phyloP scores from a whole-genome alignment of 176 grass and related monocot genomes.

The Phoenix roebelenii region DNA sequence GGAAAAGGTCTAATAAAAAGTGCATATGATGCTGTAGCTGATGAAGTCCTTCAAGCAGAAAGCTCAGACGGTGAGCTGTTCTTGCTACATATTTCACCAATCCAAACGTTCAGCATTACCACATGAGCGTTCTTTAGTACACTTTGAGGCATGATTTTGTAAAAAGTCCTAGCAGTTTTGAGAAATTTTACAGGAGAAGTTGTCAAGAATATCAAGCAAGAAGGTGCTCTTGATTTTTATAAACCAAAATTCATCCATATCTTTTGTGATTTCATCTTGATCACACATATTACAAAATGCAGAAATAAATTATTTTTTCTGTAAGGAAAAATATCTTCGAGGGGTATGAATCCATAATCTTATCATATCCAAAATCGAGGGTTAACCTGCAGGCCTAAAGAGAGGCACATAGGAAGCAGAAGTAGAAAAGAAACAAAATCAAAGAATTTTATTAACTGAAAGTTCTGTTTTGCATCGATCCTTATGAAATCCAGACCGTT shows the following conservation, averaged over 20 bases:
- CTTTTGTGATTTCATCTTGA: conserved; percentile 48
- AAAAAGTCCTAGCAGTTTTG: conserved; percentile 32
- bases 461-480: too few species aligned
- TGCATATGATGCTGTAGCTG: conserved; percentile 16
- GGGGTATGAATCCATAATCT: too few species aligned
- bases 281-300: too few species aligned
- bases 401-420: too few species aligned
- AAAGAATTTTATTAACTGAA: too few species aligned
- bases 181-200: conserved; percentile 64
- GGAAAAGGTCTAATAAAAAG: conserved; percentile 45
- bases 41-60: conserved; percentile 32
- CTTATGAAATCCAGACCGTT: too few species aligned
- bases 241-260: conserved; percentile 88
- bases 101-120: background rate
- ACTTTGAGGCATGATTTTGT: conserved; percentile 21
- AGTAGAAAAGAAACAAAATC: too few species aligned
- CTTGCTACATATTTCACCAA: conserved; percentile 6
- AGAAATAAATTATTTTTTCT: too few species aligned
- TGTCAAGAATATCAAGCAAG: conserved; percentile 40
- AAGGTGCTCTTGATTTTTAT: conserved; percentile 62
- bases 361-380: too few species aligned
- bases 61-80: conserved; percentile 43
- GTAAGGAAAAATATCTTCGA: conserved; percentile 24
- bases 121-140: background rate
- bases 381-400: too few species aligned